These are phyloP conservation scores for Aphanoascus verrucosus DNA, from an alignment of 2,329 filamentous ascomycete genomes.

Conservation along the genomic window DNA sequence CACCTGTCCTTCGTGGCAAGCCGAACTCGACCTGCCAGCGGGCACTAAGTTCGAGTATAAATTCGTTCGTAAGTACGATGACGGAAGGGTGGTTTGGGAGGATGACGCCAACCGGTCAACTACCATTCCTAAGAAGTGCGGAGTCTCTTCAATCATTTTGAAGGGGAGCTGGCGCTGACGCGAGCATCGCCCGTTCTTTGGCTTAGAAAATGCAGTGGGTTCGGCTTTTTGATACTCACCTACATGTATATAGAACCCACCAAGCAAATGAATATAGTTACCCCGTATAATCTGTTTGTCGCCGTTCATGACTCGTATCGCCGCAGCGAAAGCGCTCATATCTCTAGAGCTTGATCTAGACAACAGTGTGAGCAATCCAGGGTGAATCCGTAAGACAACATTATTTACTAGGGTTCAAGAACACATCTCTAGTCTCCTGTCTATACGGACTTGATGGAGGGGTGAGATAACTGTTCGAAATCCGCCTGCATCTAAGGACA, in stretches of 20 bases:
- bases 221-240: neutral
- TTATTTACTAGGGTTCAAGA: too few relatives aligned
- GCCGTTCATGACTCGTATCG: too few relatives aligned
- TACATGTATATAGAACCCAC: neutral
- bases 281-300: too few relatives aligned
- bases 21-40: slow-evolving; percentile 44
- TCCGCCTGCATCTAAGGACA: too few relatives aligned
- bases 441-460: too few relatives aligned
- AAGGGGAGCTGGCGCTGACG: slow-evolving; percentile 32
- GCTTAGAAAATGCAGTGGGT: neutral
- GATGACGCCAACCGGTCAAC: slow-evolving; percentile 41
- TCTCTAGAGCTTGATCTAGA: too few relatives aligned
- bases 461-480: too few relatives aligned
- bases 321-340: too few relatives aligned
- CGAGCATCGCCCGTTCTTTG: neutral
- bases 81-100: slow-evolving; percentile 54
- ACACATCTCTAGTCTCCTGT: too few relatives aligned
- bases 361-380: too few relatives aligned
- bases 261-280: too few relatives aligned
- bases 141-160: slow-evolving; percentile 24
- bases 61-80: slow-evolving; percentile 50
- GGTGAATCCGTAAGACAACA: too few relatives aligned
- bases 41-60: slow-evolving; percentile 56
- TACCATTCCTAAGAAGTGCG: slow-evolving; percentile 32
- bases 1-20: slow-evolving; percentile 52